Evolutionary conservation across 306 rosid species (phyloP).

Genomic region (Sphenostylis stenocarpa): DNA sequence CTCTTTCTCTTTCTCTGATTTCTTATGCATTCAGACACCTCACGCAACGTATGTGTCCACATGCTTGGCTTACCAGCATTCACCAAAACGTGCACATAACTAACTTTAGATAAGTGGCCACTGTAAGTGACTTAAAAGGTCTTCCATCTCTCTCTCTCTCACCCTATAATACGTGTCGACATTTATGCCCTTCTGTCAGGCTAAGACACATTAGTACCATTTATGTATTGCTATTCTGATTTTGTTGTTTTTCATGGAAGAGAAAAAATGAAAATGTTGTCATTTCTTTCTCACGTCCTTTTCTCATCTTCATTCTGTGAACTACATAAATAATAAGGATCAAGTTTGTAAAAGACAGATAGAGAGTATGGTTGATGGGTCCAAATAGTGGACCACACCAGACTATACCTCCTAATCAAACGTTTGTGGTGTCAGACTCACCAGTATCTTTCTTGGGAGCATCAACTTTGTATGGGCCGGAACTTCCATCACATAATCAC

Average conservation of each 20-base stretch:
- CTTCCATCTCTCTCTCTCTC: background rate
- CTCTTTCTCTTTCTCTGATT: constrained; percentile 16
- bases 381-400: constrained; percentile 45
- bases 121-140: constrained; percentile 26
- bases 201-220: background rate
- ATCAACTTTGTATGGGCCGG: constrained; percentile 51
- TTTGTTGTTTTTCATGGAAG: constrained; percentile 30
- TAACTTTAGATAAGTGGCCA: constrained; percentile 40
- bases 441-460: constrained; percentile 72
- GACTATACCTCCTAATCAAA: constrained; percentile 25
- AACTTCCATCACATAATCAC: constrained; percentile 40
- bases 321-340: constrained; percentile 40
- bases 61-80: constrained; percentile 50
- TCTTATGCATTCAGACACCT: constrained; percentile 53
- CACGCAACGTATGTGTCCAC: constrained; percentile 63
- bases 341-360: constrained; percentile 23
- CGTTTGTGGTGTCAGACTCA: constrained; percentile 45
- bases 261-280: constrained; percentile 17
- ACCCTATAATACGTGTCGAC: background rate
- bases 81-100: constrained; percentile 76
- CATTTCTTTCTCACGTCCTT: constrained; percentile 29
- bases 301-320: constrained; percentile 36
- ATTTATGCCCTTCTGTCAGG: constrained; percentile 4
- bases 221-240: background rate
- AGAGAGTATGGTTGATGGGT: constrained; percentile 35